Base-by-base conservation (phyloP, 2,329 filamentous ascomycete genomes). In the Domatiomyces catenatus region DNA sequence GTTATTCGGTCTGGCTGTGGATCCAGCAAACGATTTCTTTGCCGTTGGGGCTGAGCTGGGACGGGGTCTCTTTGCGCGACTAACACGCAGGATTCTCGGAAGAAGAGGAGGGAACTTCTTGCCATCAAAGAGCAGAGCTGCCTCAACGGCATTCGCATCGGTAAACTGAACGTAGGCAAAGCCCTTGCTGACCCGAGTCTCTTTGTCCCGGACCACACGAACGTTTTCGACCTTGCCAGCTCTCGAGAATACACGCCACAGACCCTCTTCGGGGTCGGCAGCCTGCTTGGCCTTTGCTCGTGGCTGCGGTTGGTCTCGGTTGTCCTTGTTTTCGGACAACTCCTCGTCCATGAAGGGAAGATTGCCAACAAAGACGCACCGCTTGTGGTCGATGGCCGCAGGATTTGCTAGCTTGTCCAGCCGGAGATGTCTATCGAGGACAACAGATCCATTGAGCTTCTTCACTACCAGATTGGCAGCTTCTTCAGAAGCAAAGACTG, bases 131-230 rank as follows among this genome's bases (percentile, higher is more conserved):
- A 93, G 76, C 10, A 98, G 75, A 1, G 92, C 92, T n/a, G 84
- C 78, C 67, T 98, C 92, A 45, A 98, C 90, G 44, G 83, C 75
- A 61, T 93, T 95, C 55, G 75, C 79, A 61, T 96, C 86, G 72
- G 83, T 79, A 68, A 98, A 98, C 64, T 98, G 92, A 15, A 98
- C 90, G 62, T 98, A 98, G 55, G 93, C 93, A 63, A 98, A 87
- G 3, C 92, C 92, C 66, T 98, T 98, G 61, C 92, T 88, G 26
- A 98, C 86, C 47, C 93, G 80, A 6, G 93, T 98, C 58, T 84
- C 83, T 55, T 85, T 75, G 63, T 98, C 92, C 50, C 92, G 81
- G 48, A 95, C 79, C 18, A 98, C 88, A 32, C 92, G 84, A 36
- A 98, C 93, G 62, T 83, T 94, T 68, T 98, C 90, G 10, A 98